A percentile compares a stretch with the other conserved stretches of the same genome.
phyloP scores from a whole-genome alignment of 2,329 filamentous ascomycete genomes.

The Pseudocercospora fuligena region DNA sequence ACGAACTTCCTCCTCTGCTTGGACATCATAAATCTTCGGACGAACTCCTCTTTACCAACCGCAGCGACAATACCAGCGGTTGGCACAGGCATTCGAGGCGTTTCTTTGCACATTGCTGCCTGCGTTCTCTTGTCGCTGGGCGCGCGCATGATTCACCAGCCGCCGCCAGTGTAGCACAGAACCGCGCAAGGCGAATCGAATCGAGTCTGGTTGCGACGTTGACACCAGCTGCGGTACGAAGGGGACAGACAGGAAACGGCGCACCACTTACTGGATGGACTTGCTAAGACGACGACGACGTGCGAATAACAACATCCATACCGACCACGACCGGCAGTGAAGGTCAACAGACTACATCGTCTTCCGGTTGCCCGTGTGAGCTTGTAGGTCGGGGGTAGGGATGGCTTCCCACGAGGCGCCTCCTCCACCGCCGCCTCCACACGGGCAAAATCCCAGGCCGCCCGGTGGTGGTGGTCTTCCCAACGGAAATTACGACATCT shows the following conservation, averaged over 20 bases:
- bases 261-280: neutral
- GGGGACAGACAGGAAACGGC: slow-evolving; percentile 1
- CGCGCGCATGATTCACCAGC: neutral
- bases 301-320: neutral
- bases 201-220: slow-evolving; percentile 1
- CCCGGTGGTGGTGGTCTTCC: slow-evolving; percentile 73
- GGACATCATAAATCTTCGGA: neutral
- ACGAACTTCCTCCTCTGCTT: neutral
- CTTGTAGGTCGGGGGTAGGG: slow-evolving; percentile 3
- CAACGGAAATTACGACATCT: slow-evolving; percentile 93
- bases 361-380: slow-evolving; percentile 9
- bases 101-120: neutral
- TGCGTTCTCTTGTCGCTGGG: neutral
- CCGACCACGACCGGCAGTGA: slow-evolving; percentile 7
- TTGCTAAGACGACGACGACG: slow-evolving; percentile 2
- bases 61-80: neutral
- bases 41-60: neutral
- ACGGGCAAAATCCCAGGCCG: slow-evolving; percentile 76
- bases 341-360: neutral
- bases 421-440: slow-evolving; percentile 83
- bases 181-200: neutral
- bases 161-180: slow-evolving; percentile 1
- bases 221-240: neutral
- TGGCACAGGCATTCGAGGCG: neutral
- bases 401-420: slow-evolving; percentile 50